Percentiles rank a stretch among this genome's conserved stretches.
Evolutionary conservation across 2,329 filamentous ascomycete species (phyloP).

Genomic region (Pyricularia pennisetigena): DNA sequence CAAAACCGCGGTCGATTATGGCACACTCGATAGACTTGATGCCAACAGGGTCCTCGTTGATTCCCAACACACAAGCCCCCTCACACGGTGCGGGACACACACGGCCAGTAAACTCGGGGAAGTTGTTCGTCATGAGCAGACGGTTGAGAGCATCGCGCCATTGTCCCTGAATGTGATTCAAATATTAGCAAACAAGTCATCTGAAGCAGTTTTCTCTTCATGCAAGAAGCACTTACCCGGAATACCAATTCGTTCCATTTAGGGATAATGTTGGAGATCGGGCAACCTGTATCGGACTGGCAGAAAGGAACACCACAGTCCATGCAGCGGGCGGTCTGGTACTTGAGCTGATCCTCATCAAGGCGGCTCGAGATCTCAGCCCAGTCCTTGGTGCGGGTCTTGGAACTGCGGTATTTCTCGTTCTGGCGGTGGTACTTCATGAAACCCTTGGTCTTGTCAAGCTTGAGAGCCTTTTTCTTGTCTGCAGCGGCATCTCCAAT

Average conservation of each 20-base stretch:
- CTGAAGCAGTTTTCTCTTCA: too few relatives aligned
- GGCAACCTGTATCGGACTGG: slow-evolving; percentile 90
- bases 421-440: slow-evolving; percentile 92
- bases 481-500: slow-evolving; percentile 74
- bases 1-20: slow-evolving; percentile 94
- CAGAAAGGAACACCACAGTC: slow-evolving; percentile 98
- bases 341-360: slow-evolving; percentile 91
- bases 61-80: slow-evolving; percentile 89
- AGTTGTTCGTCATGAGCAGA: slow-evolving; percentile 94
- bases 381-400: slow-evolving; percentile 86
- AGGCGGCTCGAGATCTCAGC: slow-evolving; percentile 80
- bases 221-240: too few relatives aligned
- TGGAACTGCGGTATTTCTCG: slow-evolving; percentile 84
- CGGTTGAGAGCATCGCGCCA: slow-evolving; percentile 91
- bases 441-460: slow-evolving; percentile 97
- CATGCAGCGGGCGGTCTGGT: slow-evolving; percentile 95
- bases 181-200: too few relatives aligned
- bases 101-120: slow-evolving; percentile 95
- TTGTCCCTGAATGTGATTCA: slow-evolving; percentile 57
- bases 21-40: slow-evolving; percentile 99
- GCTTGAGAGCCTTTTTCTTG: slow-evolving; percentile 82
- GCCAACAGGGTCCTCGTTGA: slow-evolving; percentile 93
- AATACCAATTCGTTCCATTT: slow-evolving; percentile 88
- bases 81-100: slow-evolving; percentile 96
- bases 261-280: slow-evolving; percentile 94